phyloP scores from a whole-genome alignment of 2,329 filamentous ascomycete genomes.

The Ceratocystis smalleyi region DNA sequence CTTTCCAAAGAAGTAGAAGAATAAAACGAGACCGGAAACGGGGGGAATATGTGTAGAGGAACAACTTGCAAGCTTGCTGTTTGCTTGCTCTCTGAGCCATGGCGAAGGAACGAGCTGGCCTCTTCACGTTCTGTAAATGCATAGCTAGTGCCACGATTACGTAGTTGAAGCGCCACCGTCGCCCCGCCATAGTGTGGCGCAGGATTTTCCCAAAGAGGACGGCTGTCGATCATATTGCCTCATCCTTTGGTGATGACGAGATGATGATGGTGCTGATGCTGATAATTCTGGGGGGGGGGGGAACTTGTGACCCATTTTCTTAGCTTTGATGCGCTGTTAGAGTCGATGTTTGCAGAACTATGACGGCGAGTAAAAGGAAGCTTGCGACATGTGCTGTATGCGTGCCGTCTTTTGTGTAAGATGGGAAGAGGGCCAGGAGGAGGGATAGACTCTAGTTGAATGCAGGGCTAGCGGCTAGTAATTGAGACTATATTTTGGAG shows the following conservation, averaged over 20 bases:
- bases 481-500: no score
- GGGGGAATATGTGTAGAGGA: background rate
- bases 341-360: background rate
- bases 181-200: background rate
- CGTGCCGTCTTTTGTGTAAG: background rate
- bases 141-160: background rate
- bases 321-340: background rate
- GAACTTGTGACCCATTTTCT: background rate
- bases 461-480: background rate
- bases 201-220: background rate
- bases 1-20: background rate
- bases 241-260: background rate
- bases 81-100: background rate
- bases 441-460: background rate
- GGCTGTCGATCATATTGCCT: background rate
- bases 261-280: background rate
- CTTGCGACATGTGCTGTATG: background rate
- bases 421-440: background rate
- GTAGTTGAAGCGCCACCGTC: background rate
- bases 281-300: background rate
- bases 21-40: background rate
- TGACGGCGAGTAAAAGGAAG: background rate
- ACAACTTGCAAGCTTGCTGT: slow-evolving; percentile 2
- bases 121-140: slow-evolving; percentile 6
- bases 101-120: slow-evolving; percentile 17